A percentile compares a stretch with the other conserved stretches of the same genome.
Conservation (phyloP, 2,329 filamentous ascomycete species). For the Epicoccum sorghinum region DNA sequence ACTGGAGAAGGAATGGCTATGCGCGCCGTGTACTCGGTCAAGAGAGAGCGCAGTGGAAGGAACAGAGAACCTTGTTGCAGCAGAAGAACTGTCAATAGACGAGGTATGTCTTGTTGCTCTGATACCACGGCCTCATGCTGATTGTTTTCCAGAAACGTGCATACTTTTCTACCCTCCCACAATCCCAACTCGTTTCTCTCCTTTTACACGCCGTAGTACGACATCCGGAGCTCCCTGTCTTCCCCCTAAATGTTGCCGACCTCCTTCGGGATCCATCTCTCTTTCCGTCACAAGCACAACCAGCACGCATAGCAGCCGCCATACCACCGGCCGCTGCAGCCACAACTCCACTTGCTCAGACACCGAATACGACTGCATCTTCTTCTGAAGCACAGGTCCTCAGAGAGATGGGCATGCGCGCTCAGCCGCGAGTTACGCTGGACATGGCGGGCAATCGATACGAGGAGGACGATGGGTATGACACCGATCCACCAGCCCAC, state of each 20-base stretch:
- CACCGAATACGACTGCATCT: slow-evolving; percentile 34
- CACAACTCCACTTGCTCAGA: slow-evolving; percentile 25
- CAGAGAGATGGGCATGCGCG: slow-evolving; percentile 27
- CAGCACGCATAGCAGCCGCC: slow-evolving; percentile 15
- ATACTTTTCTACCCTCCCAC: slow-evolving; percentile 68
- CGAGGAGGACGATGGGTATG: slow-evolving; percentile 59
- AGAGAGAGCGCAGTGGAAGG: slow-evolving; percentile 40
- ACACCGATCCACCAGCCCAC: slow-evolving; percentile 59
- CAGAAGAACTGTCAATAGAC: slow-evolving; percentile 48
- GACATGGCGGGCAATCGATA: slow-evolving; percentile 34
- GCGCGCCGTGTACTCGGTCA: slow-evolving; percentile 61
- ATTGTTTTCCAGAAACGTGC: slow-evolving; percentile 59
- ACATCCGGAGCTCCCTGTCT: slow-evolving; percentile 71
- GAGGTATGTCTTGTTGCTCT: slow-evolving; percentile 43
- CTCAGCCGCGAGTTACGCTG: slow-evolving; percentile 24
- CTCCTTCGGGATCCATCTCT: slow-evolving; percentile 28
- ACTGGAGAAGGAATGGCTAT: slow-evolving; percentile 74
- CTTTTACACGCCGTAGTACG: slow-evolving; percentile 66
- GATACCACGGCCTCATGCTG: neutral
- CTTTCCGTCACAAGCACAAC: slow-evolving; percentile 19
- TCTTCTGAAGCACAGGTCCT: slow-evolving; percentile 45
- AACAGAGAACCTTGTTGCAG: slow-evolving; percentile 49
- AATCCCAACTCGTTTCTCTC: slow-evolving; percentile 67
- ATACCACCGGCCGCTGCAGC: slow-evolving; percentile 42
- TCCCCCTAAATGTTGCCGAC: slow-evolving; percentile 51